Percentiles rank a stretch among this genome's conserved stretches.
phyloP scores from a whole-genome alignment of 768 basidiomycete genomes.

The Collybia sordida region DNA sequence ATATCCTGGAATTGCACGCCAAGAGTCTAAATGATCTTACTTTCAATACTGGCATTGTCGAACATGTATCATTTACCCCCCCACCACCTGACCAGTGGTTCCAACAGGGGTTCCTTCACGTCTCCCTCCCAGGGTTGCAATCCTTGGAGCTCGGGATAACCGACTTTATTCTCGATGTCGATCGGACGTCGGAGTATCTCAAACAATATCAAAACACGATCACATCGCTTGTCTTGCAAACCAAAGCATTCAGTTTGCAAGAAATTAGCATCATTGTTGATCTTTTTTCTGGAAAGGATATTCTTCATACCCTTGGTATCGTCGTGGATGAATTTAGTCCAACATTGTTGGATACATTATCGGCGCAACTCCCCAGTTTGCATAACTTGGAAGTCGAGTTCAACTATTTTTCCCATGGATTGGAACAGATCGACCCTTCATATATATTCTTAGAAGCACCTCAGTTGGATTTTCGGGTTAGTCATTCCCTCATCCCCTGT shows the following conservation, averaged over 20 bases:
- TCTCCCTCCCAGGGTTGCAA: slow-evolving; percentile 1
- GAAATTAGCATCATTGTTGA: slow-evolving; percentile 1
- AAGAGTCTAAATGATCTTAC: slow-evolving; percentile 12
- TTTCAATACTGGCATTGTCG: slow-evolving; percentile 7
- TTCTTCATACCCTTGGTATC: slow-evolving; percentile 2
- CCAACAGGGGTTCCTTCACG: slow-evolving; percentile 1
- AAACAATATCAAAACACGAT: slow-evolving; percentile 3
- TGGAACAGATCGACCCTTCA: no score
- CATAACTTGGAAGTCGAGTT: slow-evolving; percentile 3
- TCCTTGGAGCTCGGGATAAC: slow-evolving; percentile 4
- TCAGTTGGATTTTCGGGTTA: no score
- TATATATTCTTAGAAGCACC: no score
- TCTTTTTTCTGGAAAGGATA: slow-evolving; percentile 1
- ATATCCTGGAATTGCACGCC: slow-evolving; percentile 19
- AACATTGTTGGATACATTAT: slow-evolving; percentile 5
- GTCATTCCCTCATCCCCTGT: no score
- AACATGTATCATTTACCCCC: background rate
- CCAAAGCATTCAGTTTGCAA: background rate
- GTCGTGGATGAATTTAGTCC: slow-evolving; percentile 4
- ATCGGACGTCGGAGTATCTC: slow-evolving; percentile 4
- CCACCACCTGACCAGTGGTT: slow-evolving; percentile 8
- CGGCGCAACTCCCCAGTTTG: slow-evolving; percentile 6
- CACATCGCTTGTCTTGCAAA: slow-evolving; percentile 2
- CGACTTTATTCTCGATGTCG: background rate
- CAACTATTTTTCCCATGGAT: background rate